These are phyloP conservation scores for Penicillium sp. DNA, from an alignment of 2,329 filamentous ascomycete genomes.

Conservation along the genomic window DNA sequence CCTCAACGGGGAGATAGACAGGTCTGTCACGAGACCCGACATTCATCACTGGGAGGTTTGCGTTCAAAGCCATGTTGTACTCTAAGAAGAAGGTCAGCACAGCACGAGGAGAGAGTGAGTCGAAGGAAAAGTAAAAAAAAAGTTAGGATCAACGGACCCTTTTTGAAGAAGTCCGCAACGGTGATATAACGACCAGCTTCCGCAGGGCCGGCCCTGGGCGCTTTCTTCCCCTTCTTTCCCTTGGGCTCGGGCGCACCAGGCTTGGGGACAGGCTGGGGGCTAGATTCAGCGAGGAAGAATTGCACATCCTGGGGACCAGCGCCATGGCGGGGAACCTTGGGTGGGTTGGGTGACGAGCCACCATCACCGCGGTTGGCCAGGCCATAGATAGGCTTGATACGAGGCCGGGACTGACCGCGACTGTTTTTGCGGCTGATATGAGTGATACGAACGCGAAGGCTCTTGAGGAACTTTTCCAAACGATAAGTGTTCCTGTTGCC, in stretches of 20 bases:
- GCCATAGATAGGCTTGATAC: constrained; percentile 48
- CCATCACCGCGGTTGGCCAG: constrained; percentile 46
- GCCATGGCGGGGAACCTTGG: constrained; percentile 36
- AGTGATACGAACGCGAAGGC: constrained; percentile 40
- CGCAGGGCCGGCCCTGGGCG: constrained; percentile 29
- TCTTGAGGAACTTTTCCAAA: constrained; percentile 39
- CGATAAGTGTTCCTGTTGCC: constrained; percentile 20
- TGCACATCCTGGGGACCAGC: constrained; percentile 54
- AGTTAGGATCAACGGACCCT: constrained; percentile 32
- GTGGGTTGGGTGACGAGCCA: constrained; percentile 31
- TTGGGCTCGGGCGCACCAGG: constrained; percentile 11
- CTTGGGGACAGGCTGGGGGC: constrained; percentile 11
- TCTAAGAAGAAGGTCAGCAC: constrained; percentile 10
- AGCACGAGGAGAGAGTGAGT: neutral
- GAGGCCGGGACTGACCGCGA: constrained; percentile 31
- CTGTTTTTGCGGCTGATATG: constrained; percentile 42
- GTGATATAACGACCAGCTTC: constrained; percentile 47
- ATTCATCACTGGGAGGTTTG: constrained; percentile 62
- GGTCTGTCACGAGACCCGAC: constrained; percentile 59
- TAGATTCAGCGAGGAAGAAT: constrained; percentile 50
- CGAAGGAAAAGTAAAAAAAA: neutral
- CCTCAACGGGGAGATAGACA: constrained; percentile 65
- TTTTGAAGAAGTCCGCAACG: constrained; percentile 52
- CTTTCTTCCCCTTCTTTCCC: constrained; percentile 31
- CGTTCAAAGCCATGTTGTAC: constrained; percentile 39